A percentile compares a stretch with the other conserved stretches of the same genome.
Conservation (phyloP, 148 eudicot genomes). For the Polygonum maritimum region DNA sequence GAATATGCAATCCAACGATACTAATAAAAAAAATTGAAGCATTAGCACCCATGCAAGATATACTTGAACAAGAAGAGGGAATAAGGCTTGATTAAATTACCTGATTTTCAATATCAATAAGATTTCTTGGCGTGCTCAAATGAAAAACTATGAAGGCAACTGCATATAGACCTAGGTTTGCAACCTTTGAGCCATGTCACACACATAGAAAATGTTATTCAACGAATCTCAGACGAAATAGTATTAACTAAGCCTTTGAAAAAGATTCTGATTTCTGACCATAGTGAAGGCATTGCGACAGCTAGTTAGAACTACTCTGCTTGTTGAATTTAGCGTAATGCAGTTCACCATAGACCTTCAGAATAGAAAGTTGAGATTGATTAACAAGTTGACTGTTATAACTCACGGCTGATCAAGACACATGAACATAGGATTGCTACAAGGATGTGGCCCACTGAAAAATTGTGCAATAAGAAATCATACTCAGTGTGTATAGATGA, state of each 20-base stretch:
- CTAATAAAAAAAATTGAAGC: slow-evolving; percentile 29
- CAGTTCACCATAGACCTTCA: slow-evolving; percentile 98
- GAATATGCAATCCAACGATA: slow-evolving; percentile 91
- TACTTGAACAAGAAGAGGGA: neutral
- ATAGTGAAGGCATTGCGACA: slow-evolving; percentile 97
- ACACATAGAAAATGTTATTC: neutral
- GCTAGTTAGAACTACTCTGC: slow-evolving; percentile 85
- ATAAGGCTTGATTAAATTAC: slow-evolving; percentile 20
- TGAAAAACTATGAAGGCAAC: slow-evolving; percentile 68
- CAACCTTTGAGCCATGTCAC: slow-evolving; percentile 41
- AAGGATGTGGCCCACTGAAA: neutral
- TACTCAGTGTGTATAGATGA: neutral
- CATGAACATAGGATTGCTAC: neutral
- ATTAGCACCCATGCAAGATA: slow-evolving; percentile 8
- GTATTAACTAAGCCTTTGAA: neutral
- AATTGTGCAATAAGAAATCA: neutral
- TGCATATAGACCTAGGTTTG: slow-evolving; percentile 78
- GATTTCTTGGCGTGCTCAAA: slow-evolving; percentile 33
- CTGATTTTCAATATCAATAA: slow-evolving; percentile 63
- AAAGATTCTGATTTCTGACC: slow-evolving; percentile 31
- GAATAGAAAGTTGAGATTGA: neutral
- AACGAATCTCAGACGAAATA: slow-evolving; percentile 2
- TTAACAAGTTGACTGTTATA: neutral
- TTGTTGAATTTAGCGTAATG: slow-evolving; percentile 75
- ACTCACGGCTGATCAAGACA: neutral